A percentile compares a stretch with the other conserved stretches of the same genome.
phyloP scores from a whole-genome alignment of 164 flowering plant species.

The Tetrastigma voinierianum region DNA sequence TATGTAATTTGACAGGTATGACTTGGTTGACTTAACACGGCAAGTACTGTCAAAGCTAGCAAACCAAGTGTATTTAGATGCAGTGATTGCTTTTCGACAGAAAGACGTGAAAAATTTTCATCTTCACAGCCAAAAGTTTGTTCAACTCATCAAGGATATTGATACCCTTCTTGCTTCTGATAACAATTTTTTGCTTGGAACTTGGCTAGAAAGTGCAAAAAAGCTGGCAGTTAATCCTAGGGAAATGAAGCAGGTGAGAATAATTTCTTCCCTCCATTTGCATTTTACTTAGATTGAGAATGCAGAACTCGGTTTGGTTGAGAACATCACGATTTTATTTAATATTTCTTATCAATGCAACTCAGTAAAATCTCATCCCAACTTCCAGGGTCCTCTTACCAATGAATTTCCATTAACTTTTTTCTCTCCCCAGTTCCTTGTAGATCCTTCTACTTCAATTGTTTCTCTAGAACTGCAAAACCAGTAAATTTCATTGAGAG shows the following conservation, averaged over 20 bases:
- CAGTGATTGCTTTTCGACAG: slow-evolving; percentile 52
- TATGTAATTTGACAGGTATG: slow-evolving; percentile 60
- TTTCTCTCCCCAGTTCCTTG: too few species aligned
- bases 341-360: too few species aligned
- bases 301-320: background rate
- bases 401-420: too few species aligned
- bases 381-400: too few species aligned
- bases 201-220: slow-evolving; percentile 92
- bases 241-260: slow-evolving; percentile 67
- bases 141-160: slow-evolving; percentile 74
- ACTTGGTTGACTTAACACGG: slow-evolving; percentile 90
- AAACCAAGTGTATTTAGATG: slow-evolving; percentile 79
- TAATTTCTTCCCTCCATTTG: slow-evolving; percentile 1
- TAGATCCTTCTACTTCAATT: background rate
- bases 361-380: too few species aligned
- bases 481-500: background rate
- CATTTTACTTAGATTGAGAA: background rate
- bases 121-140: slow-evolving; percentile 50
- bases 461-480: background rate
- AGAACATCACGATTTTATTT: background rate
- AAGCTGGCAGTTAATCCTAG: slow-evolving; percentile 50
- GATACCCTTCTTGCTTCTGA: slow-evolving; percentile 84
- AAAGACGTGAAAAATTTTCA: slow-evolving; percentile 49
- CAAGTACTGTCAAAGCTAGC: slow-evolving; percentile 88
- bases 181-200: slow-evolving; percentile 86